phyloP scores from a whole-genome alignment of 176 grass and related monocot species.

The Miscanthus lutarioriparius region DNA sequence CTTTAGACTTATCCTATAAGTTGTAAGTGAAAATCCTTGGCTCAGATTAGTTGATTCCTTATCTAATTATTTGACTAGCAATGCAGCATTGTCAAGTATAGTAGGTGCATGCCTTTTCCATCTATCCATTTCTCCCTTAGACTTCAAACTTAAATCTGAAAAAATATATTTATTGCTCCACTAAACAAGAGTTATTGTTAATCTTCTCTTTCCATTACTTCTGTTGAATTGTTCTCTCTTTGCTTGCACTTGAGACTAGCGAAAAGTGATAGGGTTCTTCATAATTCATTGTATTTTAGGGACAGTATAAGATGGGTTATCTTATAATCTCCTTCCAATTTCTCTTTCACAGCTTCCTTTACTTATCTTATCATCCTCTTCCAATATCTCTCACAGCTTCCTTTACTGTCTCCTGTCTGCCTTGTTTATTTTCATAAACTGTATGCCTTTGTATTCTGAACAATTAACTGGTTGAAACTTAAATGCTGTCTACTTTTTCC shows the following conservation, averaged over 20 bases:
- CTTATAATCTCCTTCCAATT: too few relatives aligned
- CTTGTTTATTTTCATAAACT: neutral
- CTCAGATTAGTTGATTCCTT: neutral
- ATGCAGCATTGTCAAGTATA: neutral
- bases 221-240: neutral
- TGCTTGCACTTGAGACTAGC: neutral
- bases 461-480: constrained; percentile 9
- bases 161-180: neutral
- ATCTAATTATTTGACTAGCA: constrained; percentile 13
- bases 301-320: neutral
- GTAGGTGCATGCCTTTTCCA: neutral
- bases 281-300: neutral
- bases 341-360: too few relatives aligned
- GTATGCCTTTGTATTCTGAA: constrained; percentile 16
- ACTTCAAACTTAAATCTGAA: neutral
- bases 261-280: neutral
- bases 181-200: neutral
- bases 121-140: neutral
- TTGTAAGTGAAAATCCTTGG: neutral
- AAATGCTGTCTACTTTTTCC: neutral
- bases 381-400: neutral
- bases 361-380: neutral
- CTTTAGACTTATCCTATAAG: constrained; percentile 9
- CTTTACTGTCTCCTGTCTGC: constrained; percentile 2
- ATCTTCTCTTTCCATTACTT: neutral